Percentiles rank a stretch among this genome's conserved stretches.
Evolutionary conservation across 495 filamentous ascomycete genomes (phyloP).

Genomic region (Penicillium dipodomyicola): DNA sequence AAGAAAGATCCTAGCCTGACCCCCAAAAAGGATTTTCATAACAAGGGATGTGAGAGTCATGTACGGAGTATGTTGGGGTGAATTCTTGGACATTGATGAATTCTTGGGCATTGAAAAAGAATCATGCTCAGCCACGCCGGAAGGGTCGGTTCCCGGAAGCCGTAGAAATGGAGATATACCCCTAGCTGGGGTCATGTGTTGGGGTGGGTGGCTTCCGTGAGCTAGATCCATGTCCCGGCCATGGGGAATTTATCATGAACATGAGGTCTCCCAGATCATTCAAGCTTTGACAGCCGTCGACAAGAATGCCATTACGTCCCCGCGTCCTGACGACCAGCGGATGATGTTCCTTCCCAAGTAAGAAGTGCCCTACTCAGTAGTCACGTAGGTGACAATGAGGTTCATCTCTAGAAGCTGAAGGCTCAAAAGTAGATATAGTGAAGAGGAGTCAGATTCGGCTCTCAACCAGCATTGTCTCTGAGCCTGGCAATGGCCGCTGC

Average conservation of each 20-base stretch:
- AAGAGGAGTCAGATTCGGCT: background rate
- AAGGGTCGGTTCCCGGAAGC: background rate
- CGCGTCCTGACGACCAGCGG: background rate
- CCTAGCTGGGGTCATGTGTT: background rate
- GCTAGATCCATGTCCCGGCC: background rate
- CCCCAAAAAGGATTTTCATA: background rate
- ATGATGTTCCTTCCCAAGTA: background rate
- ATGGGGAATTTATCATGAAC: background rate
- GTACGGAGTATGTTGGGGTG: no score
- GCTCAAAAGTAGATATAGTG: background rate
- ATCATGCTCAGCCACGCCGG: background rate
- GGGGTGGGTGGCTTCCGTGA: background rate
- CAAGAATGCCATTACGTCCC: background rate
- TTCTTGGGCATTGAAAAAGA: background rate
- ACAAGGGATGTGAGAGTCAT: background rate
- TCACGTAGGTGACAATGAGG: background rate
- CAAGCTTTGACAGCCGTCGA: background rate
- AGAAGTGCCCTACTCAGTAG: background rate
- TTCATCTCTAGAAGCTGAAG: background rate
- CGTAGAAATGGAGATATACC: background rate
- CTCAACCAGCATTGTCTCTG: conserved; percentile 42
- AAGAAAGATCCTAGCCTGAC: background rate
- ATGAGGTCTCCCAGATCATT: background rate
- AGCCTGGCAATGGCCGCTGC: conserved; percentile 26
- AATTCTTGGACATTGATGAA: background rate